Base-by-base conservation (phyloP, 495 filamentous ascomycete genomes). In the Aspergillus leporis region DNA sequence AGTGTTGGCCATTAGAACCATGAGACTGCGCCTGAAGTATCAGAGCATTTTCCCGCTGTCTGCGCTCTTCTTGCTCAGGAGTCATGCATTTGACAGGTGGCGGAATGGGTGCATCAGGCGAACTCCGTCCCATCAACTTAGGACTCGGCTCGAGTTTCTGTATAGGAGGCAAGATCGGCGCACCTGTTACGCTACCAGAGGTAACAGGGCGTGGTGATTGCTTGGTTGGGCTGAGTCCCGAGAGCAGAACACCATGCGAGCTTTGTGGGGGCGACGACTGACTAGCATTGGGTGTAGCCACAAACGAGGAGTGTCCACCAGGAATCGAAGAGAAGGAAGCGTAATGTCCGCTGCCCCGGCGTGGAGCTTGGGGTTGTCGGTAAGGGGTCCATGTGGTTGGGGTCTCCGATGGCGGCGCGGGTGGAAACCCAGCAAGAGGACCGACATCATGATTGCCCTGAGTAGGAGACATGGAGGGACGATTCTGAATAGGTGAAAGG, bases 141-240 rank as follows among this genome's bases (percentile, higher is more conserved):
- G 78, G 77, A 55, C 73, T 82, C 1, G 81, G 81, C 32, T 80
- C 76, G 16, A 83, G 63, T 58, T 64, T 70, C 62, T 77, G 77
- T 8, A 81, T 73, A 0, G 81, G 81, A 16, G 81, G 81, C 18
- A 84, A 59, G 6, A 83, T 68, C 0, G 76, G 74, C 1, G 77
- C 76, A 8, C 77, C 74, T 7, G 74, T 70, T 30, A 83, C 67
- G 46, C 71, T 72, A 19, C 78, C 75, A 12, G 76, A 76, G 14
- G 81, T 80, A 36, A 75, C 56, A 1, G 80, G 78, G 16, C 82
- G 79, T 43, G 81, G 77, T 5, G 79, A 80, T 40, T 91, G 87
- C 67, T 95, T 95, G 41, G 82, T 87, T 5, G 91, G 91, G 18
- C 90, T 93, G 36, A 91, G 72, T 6, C 90, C 90, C 5, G 84